Conservation (phyloP, 208 protist genomes). For the Crithidia bombi region DNA sequence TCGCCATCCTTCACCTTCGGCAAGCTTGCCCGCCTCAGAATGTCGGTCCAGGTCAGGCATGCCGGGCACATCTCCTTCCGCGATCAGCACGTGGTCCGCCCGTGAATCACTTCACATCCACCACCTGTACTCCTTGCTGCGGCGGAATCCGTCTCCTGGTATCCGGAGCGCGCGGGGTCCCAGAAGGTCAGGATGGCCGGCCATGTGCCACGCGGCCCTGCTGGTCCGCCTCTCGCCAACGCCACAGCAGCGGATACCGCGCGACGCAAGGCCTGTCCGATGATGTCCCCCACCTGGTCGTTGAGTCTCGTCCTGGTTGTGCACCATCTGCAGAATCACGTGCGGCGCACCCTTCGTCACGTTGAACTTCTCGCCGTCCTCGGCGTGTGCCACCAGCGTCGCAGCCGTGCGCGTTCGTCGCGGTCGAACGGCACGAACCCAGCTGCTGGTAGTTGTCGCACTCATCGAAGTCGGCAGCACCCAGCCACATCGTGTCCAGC, state of each 20-base stretch:
- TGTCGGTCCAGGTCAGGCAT: conserved; percentile 93
- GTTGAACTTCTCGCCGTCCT: conserved; percentile 76
- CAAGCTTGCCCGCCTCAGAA: conserved; percentile 78
- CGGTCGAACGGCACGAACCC: conserved; percentile 70
- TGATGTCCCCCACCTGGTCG: conserved; percentile 70
- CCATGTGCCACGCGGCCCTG: conserved; percentile 73
- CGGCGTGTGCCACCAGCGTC: conserved; percentile 57
- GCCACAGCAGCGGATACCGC: conserved; percentile 80
- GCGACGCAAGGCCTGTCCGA: conserved; percentile 65
- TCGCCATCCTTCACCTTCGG: conserved; percentile 67
- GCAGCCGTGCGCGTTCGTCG: conserved; percentile 76
- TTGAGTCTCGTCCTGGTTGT: conserved; percentile 84
- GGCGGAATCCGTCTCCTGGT: conserved; percentile 87
- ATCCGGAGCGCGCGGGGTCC: conserved; percentile 93
- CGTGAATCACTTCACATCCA: conserved; percentile 97
- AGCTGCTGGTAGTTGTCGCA: conserved; percentile 84
- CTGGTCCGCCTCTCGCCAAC: conserved; percentile 61
- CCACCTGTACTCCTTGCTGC: conserved; percentile 85
- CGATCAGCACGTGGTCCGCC: conserved; percentile 93
- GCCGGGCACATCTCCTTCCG: conserved; percentile 93
- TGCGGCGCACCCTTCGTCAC: conserved; percentile 91
- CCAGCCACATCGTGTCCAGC: conserved; percentile 90
- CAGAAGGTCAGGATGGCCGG: conserved; percentile 91
- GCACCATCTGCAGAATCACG: conserved; percentile 76
- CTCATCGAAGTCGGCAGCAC: conserved; percentile 72